These are phyloP conservation scores for Blastomyces gilchristii DNA, from an alignment of 2,329 filamentous ascomycete genomes.

Conservation along the genomic window DNA sequence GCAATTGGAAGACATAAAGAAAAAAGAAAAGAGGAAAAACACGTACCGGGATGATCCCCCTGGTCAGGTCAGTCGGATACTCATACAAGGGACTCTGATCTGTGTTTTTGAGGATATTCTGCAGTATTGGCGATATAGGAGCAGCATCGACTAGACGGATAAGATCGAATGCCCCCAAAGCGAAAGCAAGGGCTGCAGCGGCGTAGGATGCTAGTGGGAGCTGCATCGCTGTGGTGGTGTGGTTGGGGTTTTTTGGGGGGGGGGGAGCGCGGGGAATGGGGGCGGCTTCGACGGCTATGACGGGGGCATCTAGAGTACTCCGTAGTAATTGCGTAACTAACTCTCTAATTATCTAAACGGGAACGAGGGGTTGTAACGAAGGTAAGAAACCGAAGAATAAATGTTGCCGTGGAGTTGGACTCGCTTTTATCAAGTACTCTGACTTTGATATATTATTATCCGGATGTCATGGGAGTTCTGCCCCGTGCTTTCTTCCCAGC, in stretches of 20 bases:
- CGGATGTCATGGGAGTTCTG: no score
- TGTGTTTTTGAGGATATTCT: constrained; percentile 48
- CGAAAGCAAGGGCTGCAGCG: neutral
- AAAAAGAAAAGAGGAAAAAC: constrained; percentile 14
- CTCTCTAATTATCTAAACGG: constrained; percentile 8
- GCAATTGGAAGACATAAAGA: neutral
- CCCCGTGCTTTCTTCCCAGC: neutral
- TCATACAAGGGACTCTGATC: constrained; percentile 43
- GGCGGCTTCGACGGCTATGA: neutral
- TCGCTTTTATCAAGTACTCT: no score
- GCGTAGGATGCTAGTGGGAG: neutral
- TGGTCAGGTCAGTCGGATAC: constrained; percentile 53
- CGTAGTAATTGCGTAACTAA: neutral
- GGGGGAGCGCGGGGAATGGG: no score
- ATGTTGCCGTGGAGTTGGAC: neutral
- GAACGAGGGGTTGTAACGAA: constrained; percentile 42
- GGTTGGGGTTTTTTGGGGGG: neutral
- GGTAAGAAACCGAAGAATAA: neutral
- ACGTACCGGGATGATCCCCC: constrained; percentile 48
- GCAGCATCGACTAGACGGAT: constrained; percentile 17
- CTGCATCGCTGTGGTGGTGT: neutral
- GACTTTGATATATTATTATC: no score
- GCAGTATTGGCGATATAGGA: constrained; percentile 37
- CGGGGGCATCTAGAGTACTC: neutral
- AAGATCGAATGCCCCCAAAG: neutral